These are phyloP conservation scores for Arabidopsis suecica DNA, from an alignment of 345 rosid species.

Conservation along the genomic window DNA sequence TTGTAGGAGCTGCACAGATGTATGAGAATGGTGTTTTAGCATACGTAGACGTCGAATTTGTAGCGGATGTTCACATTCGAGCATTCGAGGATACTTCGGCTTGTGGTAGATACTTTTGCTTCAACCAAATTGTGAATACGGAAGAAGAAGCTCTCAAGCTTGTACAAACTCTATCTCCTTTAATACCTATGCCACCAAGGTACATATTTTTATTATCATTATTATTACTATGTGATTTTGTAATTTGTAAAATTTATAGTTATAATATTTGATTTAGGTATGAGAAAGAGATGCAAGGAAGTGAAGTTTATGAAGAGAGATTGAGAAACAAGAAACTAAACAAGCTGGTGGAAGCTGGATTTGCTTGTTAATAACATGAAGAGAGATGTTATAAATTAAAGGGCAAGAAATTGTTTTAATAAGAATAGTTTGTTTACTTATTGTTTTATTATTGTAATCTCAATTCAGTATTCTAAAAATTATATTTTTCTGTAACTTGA, in stretches of 20 bases:
- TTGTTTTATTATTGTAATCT: not conserved
- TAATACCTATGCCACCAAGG: constrained; percentile 72
- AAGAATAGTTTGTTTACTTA: not conserved
- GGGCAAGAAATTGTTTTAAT: not conserved
- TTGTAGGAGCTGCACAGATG: constrained; percentile 82
- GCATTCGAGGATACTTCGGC: constrained; percentile 71
- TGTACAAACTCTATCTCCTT: constrained; percentile 63
- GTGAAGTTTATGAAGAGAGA: constrained; percentile 63
- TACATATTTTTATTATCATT: constrained; percentile 9
- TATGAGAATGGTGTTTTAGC: constrained; percentile 82
- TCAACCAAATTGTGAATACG: constrained; percentile 65
- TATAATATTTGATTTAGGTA: constrained; percentile 22
- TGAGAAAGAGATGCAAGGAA: constrained; percentile 65
- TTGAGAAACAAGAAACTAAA: constrained; percentile 66
- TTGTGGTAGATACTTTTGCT: constrained; percentile 80
- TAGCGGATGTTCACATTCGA: constrained; percentile 74
- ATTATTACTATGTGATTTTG: not conserved
- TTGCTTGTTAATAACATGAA: constrained; percentile 47
- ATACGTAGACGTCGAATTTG: constrained; percentile 58
- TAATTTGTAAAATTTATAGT: not conserved
- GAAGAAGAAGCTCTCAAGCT: constrained; percentile 70
- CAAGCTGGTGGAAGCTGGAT: constrained; percentile 69
- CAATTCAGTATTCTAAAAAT: not conserved
- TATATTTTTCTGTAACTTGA: not conserved
- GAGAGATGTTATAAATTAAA: not conserved